phyloP scores from a whole-genome alignment of 495 filamentous ascomycete genomes.

The Tricharina praecox region DNA sequence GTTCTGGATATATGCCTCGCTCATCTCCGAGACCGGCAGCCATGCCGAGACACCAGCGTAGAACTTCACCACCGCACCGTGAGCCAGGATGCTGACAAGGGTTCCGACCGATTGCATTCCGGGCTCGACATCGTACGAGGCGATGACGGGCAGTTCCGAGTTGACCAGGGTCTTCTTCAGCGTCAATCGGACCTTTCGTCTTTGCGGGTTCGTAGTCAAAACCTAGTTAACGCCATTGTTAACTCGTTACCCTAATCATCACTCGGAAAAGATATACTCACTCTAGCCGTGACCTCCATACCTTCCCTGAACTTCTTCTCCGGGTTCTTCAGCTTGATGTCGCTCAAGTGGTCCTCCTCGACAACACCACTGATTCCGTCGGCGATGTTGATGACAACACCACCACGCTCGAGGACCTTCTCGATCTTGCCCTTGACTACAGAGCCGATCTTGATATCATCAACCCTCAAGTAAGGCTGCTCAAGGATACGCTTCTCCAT shows the following conservation, averaged over 20 bases:
- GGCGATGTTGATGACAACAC: slow-evolving; percentile 63
- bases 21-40: slow-evolving; percentile 89
- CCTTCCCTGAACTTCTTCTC: slow-evolving; percentile 93
- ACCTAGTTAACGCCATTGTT: slow-evolving; percentile 15
- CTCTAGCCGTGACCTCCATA: slow-evolving; percentile 59
- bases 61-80: slow-evolving; percentile 84
- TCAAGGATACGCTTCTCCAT: slow-evolving; percentile 65
- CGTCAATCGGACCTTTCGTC: slow-evolving; percentile 67
- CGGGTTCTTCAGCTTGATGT: slow-evolving; percentile 72
- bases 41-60: slow-evolving; percentile 69
- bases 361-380: slow-evolving; percentile 79
- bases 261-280: slow-evolving; percentile 26
- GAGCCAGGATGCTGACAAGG: slow-evolving; percentile 55
- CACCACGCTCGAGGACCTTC: slow-evolving; percentile 45
- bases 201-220: slow-evolving; percentile 58
- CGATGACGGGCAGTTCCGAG: slow-evolving; percentile 58
- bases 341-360: slow-evolving; percentile 71
- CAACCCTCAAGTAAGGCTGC: slow-evolving; percentile 72
- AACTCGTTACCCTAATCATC: neutral
- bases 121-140: slow-evolving; percentile 53
- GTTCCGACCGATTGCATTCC: slow-evolving; percentile 69
- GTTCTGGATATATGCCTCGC: slow-evolving; percentile 82
- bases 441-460: slow-evolving; percentile 70
- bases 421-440: slow-evolving; percentile 71
- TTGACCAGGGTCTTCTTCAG: slow-evolving; percentile 89